Base-by-base conservation (phyloP, 2,329 filamentous ascomycete genomes). In the Neobulgaria alba region DNA sequence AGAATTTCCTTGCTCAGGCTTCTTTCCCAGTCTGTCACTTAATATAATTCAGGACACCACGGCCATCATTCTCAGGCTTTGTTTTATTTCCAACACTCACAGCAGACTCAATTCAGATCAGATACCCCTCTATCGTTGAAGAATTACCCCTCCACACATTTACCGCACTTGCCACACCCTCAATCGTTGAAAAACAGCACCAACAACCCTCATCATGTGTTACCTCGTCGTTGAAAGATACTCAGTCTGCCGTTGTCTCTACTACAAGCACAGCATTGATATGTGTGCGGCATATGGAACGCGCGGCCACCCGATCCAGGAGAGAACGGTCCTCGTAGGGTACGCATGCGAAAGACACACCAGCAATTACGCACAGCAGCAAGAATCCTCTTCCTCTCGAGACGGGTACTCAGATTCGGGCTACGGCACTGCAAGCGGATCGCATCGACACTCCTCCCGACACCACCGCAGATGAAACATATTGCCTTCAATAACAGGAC, bases 171-270 rank as follows among this genome's bases (percentile, higher is more conserved):
- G 33, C 30, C 35, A 39, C 39, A 20, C 26, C 36, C 38, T 39
- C 31, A 36, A 44, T 39, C n/a, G 7, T n/a, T n/a, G 36, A 34
- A 20, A 42, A 32, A 36, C 34, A 26, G 31, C 30, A 20, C 36
- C 41, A 48, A 31, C 30, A 51, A 14, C 30, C 41, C 20, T 52
- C 55, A 65, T 38, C 44, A 85, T 85, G 80, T 85, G 81, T 59
- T 80, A 81, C 57, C 75, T 81, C 62, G 68, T 85, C 48, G 67
- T 82, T 55, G 81, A 85, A 59, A 71, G 77, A 49, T 85, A 79
- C 62, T 73, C 79, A 12, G 79, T 79, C 42, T 85, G 81, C 66
- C 70, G 75, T 51, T 85, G 81, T 57, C 63, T 82, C 45, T 84
- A 85, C 63, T 75, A 82, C 64, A 67, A 72, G 50, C 81, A 85